Base-by-base conservation (phyloP, 2,329 filamentous ascomycete genomes). In the Gliomastix tumulicola region DNA sequence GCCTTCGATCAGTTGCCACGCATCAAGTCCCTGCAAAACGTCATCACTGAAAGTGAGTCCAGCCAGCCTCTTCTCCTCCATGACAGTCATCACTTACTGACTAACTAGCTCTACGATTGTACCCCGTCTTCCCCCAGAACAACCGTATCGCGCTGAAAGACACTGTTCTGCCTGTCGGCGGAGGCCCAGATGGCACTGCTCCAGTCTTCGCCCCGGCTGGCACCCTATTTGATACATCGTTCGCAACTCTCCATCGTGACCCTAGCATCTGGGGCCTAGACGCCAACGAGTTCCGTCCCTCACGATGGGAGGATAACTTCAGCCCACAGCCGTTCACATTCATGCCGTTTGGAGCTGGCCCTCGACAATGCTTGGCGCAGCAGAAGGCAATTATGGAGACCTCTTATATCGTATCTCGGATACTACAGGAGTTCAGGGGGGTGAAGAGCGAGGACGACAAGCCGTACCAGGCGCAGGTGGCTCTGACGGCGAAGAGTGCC, bases 261-360 rank as follows among this genome's bases (percentile, higher is more conserved):
- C 31, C 28, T 7, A 22, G 18, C 6, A 37, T 37, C 21, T 37
- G 30, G 28, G 36, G 36, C 6, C 28, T 19, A n/a, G 36, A 33
- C 27, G 36, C 36, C 4, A 13, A 33, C 16, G 36, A 37, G 30
- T 37, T 37, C 18, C 36, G 36, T 16, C 36, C 36, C 21, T 32
- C 27, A 6, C 28, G 30, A 13, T 34, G 35, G 39, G 35, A 32
- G 32, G n/a, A 32, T 21, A 30, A 19, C 16, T 28, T 19, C 39
- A 34, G 35, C 21, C 34, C 34, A 12, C 31, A 32, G n/a, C 37
- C 32, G 16, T 44, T 40, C 28, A 34, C 28, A 15, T 45, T 45
- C 30, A 31, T 32, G 22, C 31, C 36, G 20, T 45, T n/a, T n/a
- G n/a, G n/a, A n/a, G n/a, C n/a, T n/a, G n/a, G n/a, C n/a, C n/a